These are phyloP conservation scores for Synchytrium microbalum DNA, from an alignment of 371 early-diverging fungal genomes.

Conservation along the genomic window DNA sequence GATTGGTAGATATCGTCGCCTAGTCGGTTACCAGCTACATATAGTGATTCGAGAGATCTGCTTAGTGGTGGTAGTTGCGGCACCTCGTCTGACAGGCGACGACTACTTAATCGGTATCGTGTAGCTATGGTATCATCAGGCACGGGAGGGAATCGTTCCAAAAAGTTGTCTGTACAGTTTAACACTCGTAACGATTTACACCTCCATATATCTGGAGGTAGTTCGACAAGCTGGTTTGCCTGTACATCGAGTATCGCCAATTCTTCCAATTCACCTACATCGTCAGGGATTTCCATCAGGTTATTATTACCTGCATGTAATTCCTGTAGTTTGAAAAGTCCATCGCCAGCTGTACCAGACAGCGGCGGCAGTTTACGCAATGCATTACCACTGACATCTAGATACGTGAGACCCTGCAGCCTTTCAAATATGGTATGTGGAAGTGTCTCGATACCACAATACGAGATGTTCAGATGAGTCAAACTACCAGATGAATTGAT, in stretches of 20 bases:
- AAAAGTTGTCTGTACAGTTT: conserved; percentile 70
- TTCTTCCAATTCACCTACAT: conserved; percentile 47
- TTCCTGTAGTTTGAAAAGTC: conserved; percentile 46
- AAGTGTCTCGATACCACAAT: conserved; percentile 21
- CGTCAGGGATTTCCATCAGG: conserved; percentile 52
- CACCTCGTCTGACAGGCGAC: conserved; percentile 10
- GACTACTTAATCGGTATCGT: conserved; percentile 8
- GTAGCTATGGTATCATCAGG: conserved; percentile 27
- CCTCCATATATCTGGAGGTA: conserved; percentile 83
- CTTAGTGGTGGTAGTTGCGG: conserved; percentile 47
- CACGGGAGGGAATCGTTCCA: conserved; percentile 57
- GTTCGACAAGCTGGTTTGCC: conserved; percentile 57
- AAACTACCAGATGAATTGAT: conserved; percentile 18
- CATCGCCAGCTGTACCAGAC: conserved; percentile 4
- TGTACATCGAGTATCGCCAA: conserved; percentile 54
- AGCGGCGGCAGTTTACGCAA: conserved; percentile 23
- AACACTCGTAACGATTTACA: conserved; percentile 56
- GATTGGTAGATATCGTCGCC: conserved; percentile 78
- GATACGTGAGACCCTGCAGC: conserved; percentile 14
- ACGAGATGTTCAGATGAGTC: conserved; percentile 17
- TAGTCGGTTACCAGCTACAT: conserved; percentile 73
- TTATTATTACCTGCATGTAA: conserved; percentile 67
- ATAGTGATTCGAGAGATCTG: conserved; percentile 50
- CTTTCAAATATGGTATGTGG: conserved; percentile 20
- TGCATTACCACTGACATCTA: conserved; percentile 23